Base-by-base conservation (phyloP, 768 basidiomycete species). In the Kondoa malvinella region DNA sequence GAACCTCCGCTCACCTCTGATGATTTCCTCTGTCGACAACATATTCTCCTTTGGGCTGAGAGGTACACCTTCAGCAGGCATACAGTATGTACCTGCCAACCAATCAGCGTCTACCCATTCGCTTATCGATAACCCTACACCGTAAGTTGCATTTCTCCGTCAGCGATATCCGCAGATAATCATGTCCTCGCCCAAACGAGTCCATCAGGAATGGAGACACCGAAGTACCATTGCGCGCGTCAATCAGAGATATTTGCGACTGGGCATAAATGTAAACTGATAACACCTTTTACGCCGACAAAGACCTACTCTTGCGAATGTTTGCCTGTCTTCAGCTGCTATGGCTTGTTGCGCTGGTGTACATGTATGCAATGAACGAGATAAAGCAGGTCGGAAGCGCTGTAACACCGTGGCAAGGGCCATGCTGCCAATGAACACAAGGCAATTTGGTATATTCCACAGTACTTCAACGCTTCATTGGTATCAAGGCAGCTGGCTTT, bases 131-230 rank as follows among this genome's bases (percentile, higher is more conserved):
- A 66, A 29, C 4, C 79, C 50, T 70, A 87, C 90, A 92, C 77
- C 90, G 82, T 67, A 92, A 79, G 78, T 92, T 92, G 77, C 90
- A 92, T 69, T 83, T 80, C 76, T 92, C 90, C 0, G 89, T 91
- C 34, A 92, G 78, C 40, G 65, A 68, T 2, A 92, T 89, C 33
- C 89, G 84, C n/a, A 92, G 81, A 76, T 92, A 92, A 75, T 88
- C 84, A 76, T 92, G 90, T 26, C 67, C 34, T 26, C 74, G 58
- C 1, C 72, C 74, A 34, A 71, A 74, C 15, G 68, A 63, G 57
- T 74, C 74, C 12, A 58, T 60, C 15, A 74, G 67, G 64, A 61
- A 65, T 0, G 74, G 74, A 15, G 71, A 66, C 34, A 71, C 72
- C 14, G 33, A 4, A 30, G 26, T 65, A 17, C 69, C 69, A 8